Percentiles rank a stretch among this genome's conserved stretches.
These are phyloP conservation scores for Neurospora hispaniola DNA, from an alignment of 495 filamentous ascomycete species.

Conservation along the genomic window DNA sequence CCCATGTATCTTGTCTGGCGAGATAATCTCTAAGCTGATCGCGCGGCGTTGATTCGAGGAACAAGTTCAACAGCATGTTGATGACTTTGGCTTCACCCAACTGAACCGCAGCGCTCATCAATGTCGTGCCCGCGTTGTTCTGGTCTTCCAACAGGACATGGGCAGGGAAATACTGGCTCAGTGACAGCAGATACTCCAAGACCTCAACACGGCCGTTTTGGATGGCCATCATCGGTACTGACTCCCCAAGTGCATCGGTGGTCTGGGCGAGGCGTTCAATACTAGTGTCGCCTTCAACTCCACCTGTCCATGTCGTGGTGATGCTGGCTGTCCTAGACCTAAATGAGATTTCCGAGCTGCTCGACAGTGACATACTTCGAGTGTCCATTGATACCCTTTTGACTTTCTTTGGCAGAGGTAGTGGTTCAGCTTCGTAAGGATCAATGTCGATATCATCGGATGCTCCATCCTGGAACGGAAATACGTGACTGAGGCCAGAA, in stretches of 20 bases:
- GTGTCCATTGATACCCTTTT: slow-evolving; percentile 86
- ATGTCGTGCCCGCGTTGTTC: slow-evolving; percentile 79
- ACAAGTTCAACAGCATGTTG: slow-evolving; percentile 59
- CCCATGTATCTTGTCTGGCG: slow-evolving; percentile 64
- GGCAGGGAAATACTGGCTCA: slow-evolving; percentile 61
- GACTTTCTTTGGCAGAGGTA: slow-evolving; percentile 39
- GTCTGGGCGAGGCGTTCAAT: slow-evolving; percentile 73
- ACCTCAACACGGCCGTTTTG: slow-evolving; percentile 60
- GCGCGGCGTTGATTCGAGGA: slow-evolving; percentile 28
- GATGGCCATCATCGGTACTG: slow-evolving; percentile 92
- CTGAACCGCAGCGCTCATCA: slow-evolving; percentile 92
- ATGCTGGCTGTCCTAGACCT: slow-evolving; percentile 66
- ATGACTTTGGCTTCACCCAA: slow-evolving; percentile 64
- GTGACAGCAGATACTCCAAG: slow-evolving; percentile 65
- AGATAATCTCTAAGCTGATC: slow-evolving; percentile 54
- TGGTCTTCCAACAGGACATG: slow-evolving; percentile 65
- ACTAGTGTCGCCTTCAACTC: slow-evolving; percentile 75
- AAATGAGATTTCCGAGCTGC: slow-evolving; percentile 67
- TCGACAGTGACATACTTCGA: slow-evolving; percentile 86
- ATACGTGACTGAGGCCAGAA: slow-evolving; percentile 73
- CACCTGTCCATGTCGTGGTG: slow-evolving; percentile 52
- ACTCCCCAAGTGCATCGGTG: slow-evolving; percentile 71
- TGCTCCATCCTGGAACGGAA: slow-evolving; percentile 64
- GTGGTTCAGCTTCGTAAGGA: slow-evolving; percentile 15
- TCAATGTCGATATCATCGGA: slow-evolving; percentile 24